A percentile compares a stretch with the other conserved stretches of the same genome.
Evolutionary conservation across 2,329 filamentous ascomycete genomes (phyloP).

Genomic region (Pseudovirgaria hyperparasitica): DNA sequence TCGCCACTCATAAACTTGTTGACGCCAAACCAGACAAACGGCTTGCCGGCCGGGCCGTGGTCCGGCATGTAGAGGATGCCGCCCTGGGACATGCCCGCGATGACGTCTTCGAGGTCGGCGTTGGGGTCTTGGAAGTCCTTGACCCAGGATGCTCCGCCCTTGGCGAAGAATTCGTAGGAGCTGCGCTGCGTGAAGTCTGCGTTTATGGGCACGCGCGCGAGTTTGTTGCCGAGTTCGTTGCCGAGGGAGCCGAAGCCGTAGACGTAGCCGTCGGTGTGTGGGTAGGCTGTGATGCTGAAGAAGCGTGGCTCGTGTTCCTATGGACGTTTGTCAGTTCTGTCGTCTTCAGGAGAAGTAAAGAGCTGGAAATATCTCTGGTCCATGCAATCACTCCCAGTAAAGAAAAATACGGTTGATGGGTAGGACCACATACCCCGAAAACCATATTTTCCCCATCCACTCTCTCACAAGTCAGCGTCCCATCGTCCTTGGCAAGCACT

Average conservation of each 20-base stretch:
- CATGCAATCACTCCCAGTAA: conserved; percentile 5
- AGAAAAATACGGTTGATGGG: conserved; percentile 4
- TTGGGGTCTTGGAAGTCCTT: conserved; percentile 3
- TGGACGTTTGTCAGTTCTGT: no score
- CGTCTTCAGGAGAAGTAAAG: no score
- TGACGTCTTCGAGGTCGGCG: conserved; percentile 6
- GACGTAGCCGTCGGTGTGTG: conserved; percentile 6
- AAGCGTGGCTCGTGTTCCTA: no score
- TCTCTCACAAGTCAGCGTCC: no score
- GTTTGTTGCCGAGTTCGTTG: conserved; percentile 7
- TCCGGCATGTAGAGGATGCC: conserved; percentile 6
- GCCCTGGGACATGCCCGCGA: conserved; percentile 7
- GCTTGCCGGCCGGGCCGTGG: no score
- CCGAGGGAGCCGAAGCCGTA: conserved; percentile 6
- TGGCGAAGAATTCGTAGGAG: conserved; percentile 6
- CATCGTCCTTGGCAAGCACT: conserved; percentile 1
- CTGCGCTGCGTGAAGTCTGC: conserved; percentile 3
- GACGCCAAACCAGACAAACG: conserved; percentile 8
- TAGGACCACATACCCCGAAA: conserved; percentile 5
- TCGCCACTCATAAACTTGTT: conserved; percentile 8
- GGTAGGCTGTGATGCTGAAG: no score
- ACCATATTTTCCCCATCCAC: no score
- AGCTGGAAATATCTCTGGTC: conserved; percentile 8
- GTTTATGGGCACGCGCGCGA: conserved; percentile 7
- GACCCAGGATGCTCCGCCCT: conserved; percentile 6